These are phyloP conservation scores for Exophiala phaeomuriformis DNA, from an alignment of 2,329 filamentous ascomycete genomes.

Conservation along the genomic window DNA sequence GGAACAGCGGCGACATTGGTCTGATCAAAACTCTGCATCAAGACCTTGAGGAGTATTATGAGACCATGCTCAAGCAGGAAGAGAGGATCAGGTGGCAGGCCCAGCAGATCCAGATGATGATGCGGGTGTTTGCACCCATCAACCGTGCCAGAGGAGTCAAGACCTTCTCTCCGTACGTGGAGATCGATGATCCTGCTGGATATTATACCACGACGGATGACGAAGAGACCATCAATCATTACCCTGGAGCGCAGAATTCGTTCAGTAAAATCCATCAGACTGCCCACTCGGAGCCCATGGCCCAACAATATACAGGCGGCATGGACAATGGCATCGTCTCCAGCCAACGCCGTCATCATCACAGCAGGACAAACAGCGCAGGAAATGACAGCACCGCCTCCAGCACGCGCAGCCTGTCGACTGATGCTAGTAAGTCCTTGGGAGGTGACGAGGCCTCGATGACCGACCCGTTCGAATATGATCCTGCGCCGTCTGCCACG, in stretches of 20 bases:
- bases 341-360: neutral
- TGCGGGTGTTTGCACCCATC: slow-evolving; percentile 16
- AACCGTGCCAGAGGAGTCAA: slow-evolving; percentile 8
- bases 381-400: slow-evolving; percentile 2
- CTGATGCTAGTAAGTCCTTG: neutral
- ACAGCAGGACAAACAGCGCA: slow-evolving; percentile 3
- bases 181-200: slow-evolving; percentile 4
- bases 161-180: neutral
- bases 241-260: neutral
- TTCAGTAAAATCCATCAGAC: neutral
- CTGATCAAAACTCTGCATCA: slow-evolving; percentile 13
- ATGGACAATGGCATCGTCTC: neutral
- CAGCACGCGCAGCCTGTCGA: neutral
- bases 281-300: neutral
- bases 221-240: neutral
- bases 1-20: slow-evolving; percentile 21
- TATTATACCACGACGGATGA: slow-evolving; percentile 1
- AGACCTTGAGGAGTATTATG: slow-evolving; percentile 17
- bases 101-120: slow-evolving; percentile 20
- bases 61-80: slow-evolving; percentile 17
- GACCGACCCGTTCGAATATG: slow-evolving; percentile 16
- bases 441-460: slow-evolving; percentile 10
- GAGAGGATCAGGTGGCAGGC: slow-evolving; percentile 17
- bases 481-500: neutral
- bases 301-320: neutral